phyloP scores from a whole-genome alignment of 345 rosid genomes.

The Syzygium aqueum region DNA sequence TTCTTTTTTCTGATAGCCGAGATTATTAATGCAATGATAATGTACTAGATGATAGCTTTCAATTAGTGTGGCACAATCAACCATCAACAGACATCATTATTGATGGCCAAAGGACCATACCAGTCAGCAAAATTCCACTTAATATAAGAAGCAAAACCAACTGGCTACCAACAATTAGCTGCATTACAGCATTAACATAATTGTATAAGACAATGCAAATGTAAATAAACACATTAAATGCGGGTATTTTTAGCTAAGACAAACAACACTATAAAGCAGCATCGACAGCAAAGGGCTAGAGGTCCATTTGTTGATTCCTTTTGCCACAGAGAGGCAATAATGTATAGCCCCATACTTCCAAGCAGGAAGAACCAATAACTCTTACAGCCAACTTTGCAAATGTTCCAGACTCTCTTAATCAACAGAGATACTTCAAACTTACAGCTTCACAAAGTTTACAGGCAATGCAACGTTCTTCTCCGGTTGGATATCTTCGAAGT shows the following conservation, averaged over 20 bases:
- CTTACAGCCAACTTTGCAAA: neutral
- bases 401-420: neutral
- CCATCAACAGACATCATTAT: neutral
- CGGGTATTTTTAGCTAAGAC: neutral
- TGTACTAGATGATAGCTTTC: neutral
- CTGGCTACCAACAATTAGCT: neutral
- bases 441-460: conserved; percentile 99
- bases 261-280: neutral
- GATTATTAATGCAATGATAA: neutral
- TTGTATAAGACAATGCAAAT: neutral
- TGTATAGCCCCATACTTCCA: neutral
- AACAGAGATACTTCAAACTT: conserved; percentile 4
- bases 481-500: conserved; percentile 80
- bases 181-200: neutral
- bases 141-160: neutral
- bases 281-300: neutral
- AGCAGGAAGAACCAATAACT: neutral
- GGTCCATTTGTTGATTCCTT: neutral
- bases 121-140: neutral
- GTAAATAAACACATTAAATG: neutral
- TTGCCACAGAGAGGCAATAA: neutral
- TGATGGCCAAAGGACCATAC: neutral
- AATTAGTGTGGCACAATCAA: neutral
- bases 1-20: neutral
- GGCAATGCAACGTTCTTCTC: conserved; percentile 99